These are phyloP conservation scores for Venturia asperata DNA, from an alignment of 2,329 filamentous ascomycete genomes.

Conservation along the genomic window DNA sequence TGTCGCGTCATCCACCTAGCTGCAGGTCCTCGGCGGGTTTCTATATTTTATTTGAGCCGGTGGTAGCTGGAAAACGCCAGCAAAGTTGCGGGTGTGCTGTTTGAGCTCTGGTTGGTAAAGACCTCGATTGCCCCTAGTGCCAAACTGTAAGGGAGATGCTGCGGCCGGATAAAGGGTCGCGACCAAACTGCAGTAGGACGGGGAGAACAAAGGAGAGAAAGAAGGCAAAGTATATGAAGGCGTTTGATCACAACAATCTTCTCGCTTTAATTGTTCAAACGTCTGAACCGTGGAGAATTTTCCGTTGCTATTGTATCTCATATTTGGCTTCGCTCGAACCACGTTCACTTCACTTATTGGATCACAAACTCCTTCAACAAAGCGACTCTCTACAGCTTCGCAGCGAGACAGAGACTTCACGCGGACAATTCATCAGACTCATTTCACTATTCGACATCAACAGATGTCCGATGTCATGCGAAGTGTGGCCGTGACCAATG, in stretches of 20 bases:
- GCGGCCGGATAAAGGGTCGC: neutral
- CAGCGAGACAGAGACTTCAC: neutral
- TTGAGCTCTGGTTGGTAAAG: neutral
- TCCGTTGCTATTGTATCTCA: neutral
- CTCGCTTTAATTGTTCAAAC: neutral
- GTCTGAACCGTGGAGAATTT: neutral
- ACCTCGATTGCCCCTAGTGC: neutral
- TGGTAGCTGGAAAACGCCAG: neutral
- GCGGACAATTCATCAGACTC: neutral
- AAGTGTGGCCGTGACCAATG: conserved; percentile 15
- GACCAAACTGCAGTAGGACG: neutral
- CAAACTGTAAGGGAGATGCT: neutral
- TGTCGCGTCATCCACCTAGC: conserved; percentile 8
- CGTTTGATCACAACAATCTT: neutral
- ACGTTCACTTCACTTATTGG: neutral
- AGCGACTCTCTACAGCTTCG: neutral
- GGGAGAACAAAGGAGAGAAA: neutral
- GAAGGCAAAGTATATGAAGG: neutral
- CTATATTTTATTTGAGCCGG: neutral
- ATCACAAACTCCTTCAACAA: neutral
- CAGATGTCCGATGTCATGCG: neutral
- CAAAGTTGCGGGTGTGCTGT: conserved; percentile 2
- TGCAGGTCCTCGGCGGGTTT: neutral
- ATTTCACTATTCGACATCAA: neutral
- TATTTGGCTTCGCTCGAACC: neutral